Evolutionary conservation across 768 basidiomycete genomes (phyloP).

Genomic region (Mycena crocata): DNA sequence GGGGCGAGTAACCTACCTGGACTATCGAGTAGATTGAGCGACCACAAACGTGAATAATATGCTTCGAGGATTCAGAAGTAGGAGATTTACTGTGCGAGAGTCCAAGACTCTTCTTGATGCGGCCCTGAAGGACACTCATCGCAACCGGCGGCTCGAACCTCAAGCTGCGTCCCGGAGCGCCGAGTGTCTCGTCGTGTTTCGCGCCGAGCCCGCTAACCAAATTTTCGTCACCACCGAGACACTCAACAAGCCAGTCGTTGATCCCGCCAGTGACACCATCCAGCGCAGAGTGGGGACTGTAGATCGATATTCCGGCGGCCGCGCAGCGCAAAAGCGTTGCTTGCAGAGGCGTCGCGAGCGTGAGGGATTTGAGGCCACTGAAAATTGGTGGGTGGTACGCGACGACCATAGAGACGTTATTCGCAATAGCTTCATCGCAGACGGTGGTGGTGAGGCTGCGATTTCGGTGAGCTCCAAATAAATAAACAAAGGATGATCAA

Average conservation of each 20-base stretch:
- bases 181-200: conserved; percentile 52
- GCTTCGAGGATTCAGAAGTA: conserved; percentile 4
- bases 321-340: conserved; percentile 82
- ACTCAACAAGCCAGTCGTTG: conserved; percentile 88
- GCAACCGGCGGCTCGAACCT: conserved; percentile 65
- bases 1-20: conserved; percentile 69
- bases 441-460: conserved; percentile 83
- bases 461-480: no score
- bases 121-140: conserved; percentile 68
- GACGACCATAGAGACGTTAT: conserved; percentile 74
- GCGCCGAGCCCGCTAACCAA: conserved; percentile 55
- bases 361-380: conserved; percentile 78
- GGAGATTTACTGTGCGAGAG: conserved; percentile 65
- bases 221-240: conserved; percentile 54
- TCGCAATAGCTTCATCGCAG: conserved; percentile 71
- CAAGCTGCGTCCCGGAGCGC: conserved; percentile 79
- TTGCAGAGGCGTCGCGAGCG: conserved; percentile 83
- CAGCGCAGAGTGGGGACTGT: conserved; percentile 88
- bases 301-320: conserved; percentile 86
- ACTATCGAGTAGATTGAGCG: conserved; percentile 30
- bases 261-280: conserved; percentile 88
- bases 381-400: conserved; percentile 92
- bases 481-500: no score
- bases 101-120: conserved; percentile 77
- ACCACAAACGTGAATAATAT: conserved; percentile 34